Conservation (phyloP, 345 rosid genomes). For the Eucalyptus decipiens region DNA sequence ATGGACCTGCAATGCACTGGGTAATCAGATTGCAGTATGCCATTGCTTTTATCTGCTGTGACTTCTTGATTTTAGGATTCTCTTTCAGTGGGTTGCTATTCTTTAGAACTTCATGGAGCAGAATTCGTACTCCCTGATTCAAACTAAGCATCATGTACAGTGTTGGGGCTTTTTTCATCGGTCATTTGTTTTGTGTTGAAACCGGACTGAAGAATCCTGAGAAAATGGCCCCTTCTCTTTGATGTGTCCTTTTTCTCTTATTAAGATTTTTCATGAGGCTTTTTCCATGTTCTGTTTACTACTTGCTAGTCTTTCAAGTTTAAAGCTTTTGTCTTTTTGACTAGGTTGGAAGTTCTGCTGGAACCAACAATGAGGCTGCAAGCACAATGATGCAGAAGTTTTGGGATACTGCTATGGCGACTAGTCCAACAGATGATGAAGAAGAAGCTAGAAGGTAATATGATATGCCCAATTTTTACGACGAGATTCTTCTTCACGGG, state of each 20-base stretch:
- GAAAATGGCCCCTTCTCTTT: background rate
- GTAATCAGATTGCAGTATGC: background rate
- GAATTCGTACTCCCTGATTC: background rate
- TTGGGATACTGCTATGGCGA: slow-evolving; percentile 97
- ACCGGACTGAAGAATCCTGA: background rate
- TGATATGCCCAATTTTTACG: background rate
- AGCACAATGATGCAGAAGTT: slow-evolving; percentile 92
- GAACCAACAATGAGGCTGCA: slow-evolving; percentile 60
- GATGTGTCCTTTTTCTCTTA: background rate
- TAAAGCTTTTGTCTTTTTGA: background rate
- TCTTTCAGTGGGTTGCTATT: background rate
- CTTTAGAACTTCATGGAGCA: background rate
- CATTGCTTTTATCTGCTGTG: background rate
- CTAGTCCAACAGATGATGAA: slow-evolving; percentile 69
- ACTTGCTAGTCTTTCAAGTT: background rate
- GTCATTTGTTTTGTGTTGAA: background rate
- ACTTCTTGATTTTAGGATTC: background rate
- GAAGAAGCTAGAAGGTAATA: slow-evolving; percentile 75
- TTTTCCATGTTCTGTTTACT: background rate
- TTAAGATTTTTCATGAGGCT: background rate
- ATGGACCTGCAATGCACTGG: background rate
- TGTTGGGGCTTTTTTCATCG: background rate
- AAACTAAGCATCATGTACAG: background rate
- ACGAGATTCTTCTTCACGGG: background rate
- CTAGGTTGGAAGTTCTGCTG: slow-evolving; percentile 74